Evolutionary conservation across 192 early-diverging fungal species (phyloP).

Genomic region (Tieghemiomyces parasiticus): DNA sequence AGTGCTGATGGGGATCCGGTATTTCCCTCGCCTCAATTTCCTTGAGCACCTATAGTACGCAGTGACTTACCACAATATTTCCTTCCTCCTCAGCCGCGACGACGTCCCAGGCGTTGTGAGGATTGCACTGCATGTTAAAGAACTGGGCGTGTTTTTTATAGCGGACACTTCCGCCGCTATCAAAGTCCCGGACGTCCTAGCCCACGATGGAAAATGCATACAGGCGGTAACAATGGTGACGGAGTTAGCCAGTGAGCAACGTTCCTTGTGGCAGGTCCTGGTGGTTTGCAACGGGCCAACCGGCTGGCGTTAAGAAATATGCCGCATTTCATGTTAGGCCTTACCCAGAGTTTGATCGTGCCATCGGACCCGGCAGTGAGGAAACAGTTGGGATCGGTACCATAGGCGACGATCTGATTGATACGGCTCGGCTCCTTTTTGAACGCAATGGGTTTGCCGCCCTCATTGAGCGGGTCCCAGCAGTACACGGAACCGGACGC

Average conservation of each 20-base stretch:
- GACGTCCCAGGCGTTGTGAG: background rate
- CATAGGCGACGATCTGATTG: constrained; percentile 3
- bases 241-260: no score
- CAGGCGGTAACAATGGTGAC: no score
- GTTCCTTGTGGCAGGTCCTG: no score
- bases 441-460: background rate
- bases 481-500: constrained; percentile 2
- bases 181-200: constrained; percentile 5
- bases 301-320: no score
- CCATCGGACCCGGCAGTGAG: constrained; percentile 7
- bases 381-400: constrained; percentile 1
- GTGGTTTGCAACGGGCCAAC: no score
- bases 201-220: no score
- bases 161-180: background rate
- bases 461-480: constrained; percentile 1
- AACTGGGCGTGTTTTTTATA: background rate
- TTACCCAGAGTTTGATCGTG: background rate
- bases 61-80: background rate
- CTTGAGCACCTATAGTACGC: no score
- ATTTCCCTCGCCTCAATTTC: no score
- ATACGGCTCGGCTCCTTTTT: background rate
- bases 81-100: constrained; percentile 8
- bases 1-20: no score
- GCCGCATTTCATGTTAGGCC: no score
- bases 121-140: background rate